Evolutionary conservation across 1,284 basidiomycete species (phyloP).

Genomic region (Marasmius oreades): DNA sequence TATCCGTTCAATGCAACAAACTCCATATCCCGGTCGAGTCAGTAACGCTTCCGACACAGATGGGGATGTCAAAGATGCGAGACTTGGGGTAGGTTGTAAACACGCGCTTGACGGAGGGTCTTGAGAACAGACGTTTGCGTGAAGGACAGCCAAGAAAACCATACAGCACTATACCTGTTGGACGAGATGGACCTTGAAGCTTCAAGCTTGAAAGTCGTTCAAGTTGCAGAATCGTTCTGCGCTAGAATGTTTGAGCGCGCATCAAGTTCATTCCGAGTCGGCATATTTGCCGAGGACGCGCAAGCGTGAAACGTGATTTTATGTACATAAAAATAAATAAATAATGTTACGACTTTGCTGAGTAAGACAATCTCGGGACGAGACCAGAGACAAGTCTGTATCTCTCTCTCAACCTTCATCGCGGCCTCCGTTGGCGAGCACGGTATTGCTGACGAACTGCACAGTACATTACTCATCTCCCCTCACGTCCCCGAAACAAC

Average conservation of each 20-base stretch:
- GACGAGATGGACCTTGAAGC: too few relatives aligned
- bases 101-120: background rate
- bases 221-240: too few relatives aligned
- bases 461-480: background rate
- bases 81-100: background rate
- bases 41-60: background rate
- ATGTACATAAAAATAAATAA: background rate
- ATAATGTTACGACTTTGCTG: background rate
- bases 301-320: background rate
- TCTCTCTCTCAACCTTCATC: conserved; percentile 1
- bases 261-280: too few relatives aligned
- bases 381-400: background rate
- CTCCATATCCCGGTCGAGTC: background rate
- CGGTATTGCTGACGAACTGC: background rate
- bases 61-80: background rate
- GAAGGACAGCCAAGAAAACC: too few relatives aligned
- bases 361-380: background rate
- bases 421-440: conserved; percentile 2
- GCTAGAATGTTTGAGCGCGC: too few relatives aligned
- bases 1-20: too few relatives aligned
- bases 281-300: background rate
- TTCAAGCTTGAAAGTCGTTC: too few relatives aligned
- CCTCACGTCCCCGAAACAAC: conserved; percentile 8
- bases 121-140: background rate
- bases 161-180: too few relatives aligned